Evolutionary conservation across 805 yeast genomes (phyloP).

Genomic region (Wickerhamiella kazuoi): DNA sequence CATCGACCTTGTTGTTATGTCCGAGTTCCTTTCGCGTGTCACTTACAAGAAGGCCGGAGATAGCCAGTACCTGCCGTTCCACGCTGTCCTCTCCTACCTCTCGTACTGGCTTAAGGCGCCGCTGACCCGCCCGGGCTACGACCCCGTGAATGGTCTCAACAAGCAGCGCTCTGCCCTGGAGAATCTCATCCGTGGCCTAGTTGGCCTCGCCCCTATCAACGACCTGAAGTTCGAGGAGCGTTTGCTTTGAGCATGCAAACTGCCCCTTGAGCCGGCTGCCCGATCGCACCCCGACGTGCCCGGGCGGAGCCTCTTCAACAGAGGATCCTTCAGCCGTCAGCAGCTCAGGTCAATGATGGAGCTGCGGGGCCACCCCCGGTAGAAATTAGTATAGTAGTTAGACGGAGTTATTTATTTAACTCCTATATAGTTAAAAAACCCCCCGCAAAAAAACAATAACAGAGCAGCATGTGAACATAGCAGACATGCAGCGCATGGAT

Average conservation of each 20-base stretch:
- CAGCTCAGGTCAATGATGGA: background rate
- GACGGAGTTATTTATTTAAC: background rate
- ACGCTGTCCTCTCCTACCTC: constrained; percentile 71
- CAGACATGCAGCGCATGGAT: no score
- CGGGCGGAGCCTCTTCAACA: background rate
- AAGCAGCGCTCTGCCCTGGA: constrained; percentile 88
- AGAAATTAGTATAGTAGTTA: background rate
- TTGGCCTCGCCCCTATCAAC: constrained; percentile 77
- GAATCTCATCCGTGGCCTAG: constrained; percentile 72
- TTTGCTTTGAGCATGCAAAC: constrained; percentile 20
- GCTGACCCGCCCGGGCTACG: constrained; percentile 73
- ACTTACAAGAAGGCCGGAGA: constrained; percentile 44
- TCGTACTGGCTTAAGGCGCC: constrained; percentile 97
- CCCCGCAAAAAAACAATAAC: background rate
- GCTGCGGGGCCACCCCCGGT: background rate
- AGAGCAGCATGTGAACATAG: no score
- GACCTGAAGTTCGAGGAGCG: constrained; percentile 93
- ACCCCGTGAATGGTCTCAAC: constrained; percentile 83
- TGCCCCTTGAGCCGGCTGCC: background rate
- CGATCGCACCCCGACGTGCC: background rate
- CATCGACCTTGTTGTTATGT: constrained; percentile 74
- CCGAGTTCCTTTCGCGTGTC: constrained; percentile 81
- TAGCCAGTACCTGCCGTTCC: constrained; percentile 43
- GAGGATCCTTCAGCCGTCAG: background rate
- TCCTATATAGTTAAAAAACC: background rate